phyloP scores from a whole-genome alignment of 352 stramenopile genomes.

The Pythium biforme region DNA sequence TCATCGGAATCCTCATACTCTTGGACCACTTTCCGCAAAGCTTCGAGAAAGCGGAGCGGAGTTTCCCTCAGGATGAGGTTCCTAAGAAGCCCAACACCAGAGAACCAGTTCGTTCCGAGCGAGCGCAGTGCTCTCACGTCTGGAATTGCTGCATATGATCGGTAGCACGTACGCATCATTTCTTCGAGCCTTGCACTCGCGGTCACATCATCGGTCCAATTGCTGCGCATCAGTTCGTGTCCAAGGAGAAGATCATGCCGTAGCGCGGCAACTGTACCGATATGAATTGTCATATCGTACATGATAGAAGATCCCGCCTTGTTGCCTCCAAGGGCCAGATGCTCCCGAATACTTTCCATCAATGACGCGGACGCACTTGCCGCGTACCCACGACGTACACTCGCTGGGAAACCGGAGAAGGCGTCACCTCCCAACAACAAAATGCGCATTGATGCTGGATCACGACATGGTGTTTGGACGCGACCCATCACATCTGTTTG shows the following conservation, averaged over 20 bases:
- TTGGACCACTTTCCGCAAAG: conserved; percentile 28
- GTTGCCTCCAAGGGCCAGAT: neutral
- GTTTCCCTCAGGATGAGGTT: conserved; percentile 33
- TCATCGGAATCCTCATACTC: conserved; percentile 40
- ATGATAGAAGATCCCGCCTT: neutral
- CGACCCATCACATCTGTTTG: neutral
- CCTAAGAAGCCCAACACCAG: conserved; percentile 38
- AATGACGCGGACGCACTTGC: neutral
- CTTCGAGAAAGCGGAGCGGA: conserved; percentile 32
- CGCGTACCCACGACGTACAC: neutral
- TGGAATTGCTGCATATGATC: conserved; percentile 39
- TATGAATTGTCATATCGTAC: conserved; percentile 23
- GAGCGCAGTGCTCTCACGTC: conserved; percentile 36
- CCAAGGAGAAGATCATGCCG: conserved; percentile 33
- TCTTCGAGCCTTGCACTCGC: conserved; percentile 23
- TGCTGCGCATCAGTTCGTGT: conserved; percentile 11
- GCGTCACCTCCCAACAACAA: conserved; percentile 8
- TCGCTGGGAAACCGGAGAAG: conserved; percentile 9
- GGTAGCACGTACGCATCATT: conserved; percentile 38
- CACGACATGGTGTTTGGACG: conserved; percentile 1
- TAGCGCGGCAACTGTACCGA: conserved; percentile 21
- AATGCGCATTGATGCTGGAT: conserved; percentile 9
- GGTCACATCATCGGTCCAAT: neutral
- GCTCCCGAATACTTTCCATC: conserved; percentile 8
- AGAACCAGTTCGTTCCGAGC: conserved; percentile 43